A percentile compares a stretch with the other conserved stretches of the same genome.
phyloP scores from a whole-genome alignment of 2,329 filamentous ascomycete species.

The Teratosphaeria gauchensis region DNA sequence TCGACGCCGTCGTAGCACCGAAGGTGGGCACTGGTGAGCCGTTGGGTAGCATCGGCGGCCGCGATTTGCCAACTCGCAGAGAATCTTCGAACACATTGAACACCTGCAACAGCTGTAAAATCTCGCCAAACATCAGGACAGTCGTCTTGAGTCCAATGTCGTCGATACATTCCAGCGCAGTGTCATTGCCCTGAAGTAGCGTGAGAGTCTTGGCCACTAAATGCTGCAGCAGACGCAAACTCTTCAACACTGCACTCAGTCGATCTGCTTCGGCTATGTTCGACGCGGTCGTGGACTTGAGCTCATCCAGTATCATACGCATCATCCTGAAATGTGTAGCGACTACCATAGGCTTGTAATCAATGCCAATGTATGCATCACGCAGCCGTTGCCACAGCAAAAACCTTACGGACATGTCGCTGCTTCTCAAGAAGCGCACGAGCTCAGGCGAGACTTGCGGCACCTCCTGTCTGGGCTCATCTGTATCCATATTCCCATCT shows the following conservation, averaged over 20 bases:
- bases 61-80: constrained; percentile 64
- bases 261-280: constrained; percentile 53
- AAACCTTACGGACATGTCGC: constrained; percentile 71
- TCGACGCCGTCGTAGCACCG: constrained; percentile 27
- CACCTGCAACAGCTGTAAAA: constrained; percentile 67
- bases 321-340: constrained; percentile 80
- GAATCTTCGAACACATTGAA: constrained; percentile 78
- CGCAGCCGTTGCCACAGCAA: constrained; percentile 88
- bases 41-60: constrained; percentile 49
- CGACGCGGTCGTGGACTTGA: constrained; percentile 50
- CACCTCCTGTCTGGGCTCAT: background rate
- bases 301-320: constrained; percentile 66
- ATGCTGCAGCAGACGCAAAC: constrained; percentile 70
- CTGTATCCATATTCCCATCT: background rate
- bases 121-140: constrained; percentile 58
- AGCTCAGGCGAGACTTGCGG: constrained; percentile 53
- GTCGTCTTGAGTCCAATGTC: constrained; percentile 66
- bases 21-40: constrained; percentile 24
- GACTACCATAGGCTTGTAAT: constrained; percentile 78
- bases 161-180: constrained; percentile 75
- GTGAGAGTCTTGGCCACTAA: constrained; percentile 62
- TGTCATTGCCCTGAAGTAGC: constrained; percentile 54
- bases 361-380: constrained; percentile 76
- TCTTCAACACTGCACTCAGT: constrained; percentile 61
- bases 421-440: constrained; percentile 72